Evolutionary conservation across 495 filamentous ascomycete species (phyloP).

Genomic region (Annulohypoxylon nitens): DNA sequence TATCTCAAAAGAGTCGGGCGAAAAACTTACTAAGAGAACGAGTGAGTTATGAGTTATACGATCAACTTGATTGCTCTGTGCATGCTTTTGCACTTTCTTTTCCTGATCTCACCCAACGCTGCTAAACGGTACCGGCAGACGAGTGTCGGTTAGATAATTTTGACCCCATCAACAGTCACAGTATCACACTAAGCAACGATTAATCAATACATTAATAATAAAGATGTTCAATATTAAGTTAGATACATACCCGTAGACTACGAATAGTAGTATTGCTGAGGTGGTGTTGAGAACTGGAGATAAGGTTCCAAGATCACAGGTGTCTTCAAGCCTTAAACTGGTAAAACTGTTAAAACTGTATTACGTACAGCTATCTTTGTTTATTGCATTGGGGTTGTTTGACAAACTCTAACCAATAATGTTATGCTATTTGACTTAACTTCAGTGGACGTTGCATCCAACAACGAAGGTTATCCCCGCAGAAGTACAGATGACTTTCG

Average conservation of each 20-base stretch:
- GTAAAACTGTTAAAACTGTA: not conserved
- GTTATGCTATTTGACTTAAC: not conserved
- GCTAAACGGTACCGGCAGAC: not conserved
- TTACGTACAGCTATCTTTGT: conserved; percentile 15
- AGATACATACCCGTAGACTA: not conserved
- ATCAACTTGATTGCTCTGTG: not conserved
- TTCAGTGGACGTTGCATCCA: not conserved
- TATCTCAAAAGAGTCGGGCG: not conserved
- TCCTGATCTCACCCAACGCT: not conserved
- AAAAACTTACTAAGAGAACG: conserved; percentile 22
- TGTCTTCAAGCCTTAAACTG: conserved; percentile 14
- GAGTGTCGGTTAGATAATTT: conserved; percentile 15
- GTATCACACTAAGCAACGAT: not conserved
- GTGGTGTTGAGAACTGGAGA: conserved; percentile 17
- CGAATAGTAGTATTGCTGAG: not conserved
- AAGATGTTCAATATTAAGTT: not conserved
- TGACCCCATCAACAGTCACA: conserved; percentile 1
- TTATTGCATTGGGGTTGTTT: conserved; percentile 18
- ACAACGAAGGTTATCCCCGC: not conserved
- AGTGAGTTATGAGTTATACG: conserved; percentile 5
- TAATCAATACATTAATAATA: not conserved
- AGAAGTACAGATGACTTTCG: conserved; percentile 12
- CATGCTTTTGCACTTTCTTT: not conserved
- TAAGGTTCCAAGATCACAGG: conserved; percentile 16
- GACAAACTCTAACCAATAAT: conserved; percentile 2